Evolutionary conservation across 257 asterid species (phyloP), one percentile per base, ranked within the genome.

Genomic region (Rehmannia glutinosa): DNA sequence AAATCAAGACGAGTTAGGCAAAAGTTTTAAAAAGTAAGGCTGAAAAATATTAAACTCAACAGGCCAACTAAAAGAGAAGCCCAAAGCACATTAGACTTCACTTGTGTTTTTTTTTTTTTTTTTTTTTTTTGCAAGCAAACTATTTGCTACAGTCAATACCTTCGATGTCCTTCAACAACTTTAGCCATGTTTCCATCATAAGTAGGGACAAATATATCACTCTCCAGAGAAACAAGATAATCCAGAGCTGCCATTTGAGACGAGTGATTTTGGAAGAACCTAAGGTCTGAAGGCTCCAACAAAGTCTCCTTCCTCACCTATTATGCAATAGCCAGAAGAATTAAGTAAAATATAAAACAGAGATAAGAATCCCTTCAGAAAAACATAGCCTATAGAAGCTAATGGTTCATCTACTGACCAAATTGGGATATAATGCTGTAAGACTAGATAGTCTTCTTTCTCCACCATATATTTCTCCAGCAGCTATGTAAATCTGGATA

Each of bases 201-300:
- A 4, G 99, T 94, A 47, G 98, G 99, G 65, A 87, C 91, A 74
- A 91, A 94, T 52, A 91, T 86, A 73, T 94, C 96, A 58, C 99
- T 94, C 82, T 94, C 97, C 47, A 91, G 76, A 5, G 99, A 94
- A 64, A 94, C 99, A n/a, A 94, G 97, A 81, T 94, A 94, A 74
- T 94, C 99, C 25, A 94, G 73, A 10, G 99, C 99, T 15, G 99
- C 99, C 99, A 94, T 94, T 72, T 94, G 99, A 24, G 99, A 94
- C 1, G 99, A 91, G 76, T 94, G 99, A 61, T 91, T 91, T 73
- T 88, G 97, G 73, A 94, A 91, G 75, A 81, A 85, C 73, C 82
- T 72, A 62, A 94, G 97, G 41, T 94, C 98, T 0, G 93, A 85
- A 35, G 92, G 79, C 66, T 85, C 95, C 80, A 94, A 77, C 61